Conservation (phyloP, 2,329 filamentous ascomycete species). For the Ceratocystis lukuohia region DNA sequence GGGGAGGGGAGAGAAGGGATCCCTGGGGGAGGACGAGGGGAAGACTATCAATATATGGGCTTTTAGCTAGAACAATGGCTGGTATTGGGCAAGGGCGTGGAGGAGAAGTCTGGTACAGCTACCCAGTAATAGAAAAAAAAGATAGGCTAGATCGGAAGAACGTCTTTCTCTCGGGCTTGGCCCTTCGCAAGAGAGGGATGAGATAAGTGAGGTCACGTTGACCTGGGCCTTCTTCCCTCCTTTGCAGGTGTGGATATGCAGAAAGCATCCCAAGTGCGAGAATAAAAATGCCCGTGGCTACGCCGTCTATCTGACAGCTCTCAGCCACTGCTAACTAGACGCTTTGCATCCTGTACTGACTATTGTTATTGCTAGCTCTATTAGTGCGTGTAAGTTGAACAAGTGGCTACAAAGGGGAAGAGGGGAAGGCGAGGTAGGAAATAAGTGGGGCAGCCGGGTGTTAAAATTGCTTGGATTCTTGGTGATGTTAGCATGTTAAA, state of each 20-base stretch:
- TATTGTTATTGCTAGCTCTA: too few relatives aligned
- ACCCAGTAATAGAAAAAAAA: background rate
- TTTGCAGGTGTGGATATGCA: background rate
- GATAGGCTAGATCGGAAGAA: background rate
- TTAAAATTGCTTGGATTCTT: background rate
- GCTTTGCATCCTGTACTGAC: too few relatives aligned
- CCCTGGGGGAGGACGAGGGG: background rate
- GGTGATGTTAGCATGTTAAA: background rate
- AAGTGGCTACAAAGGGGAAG: background rate
- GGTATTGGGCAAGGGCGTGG: background rate
- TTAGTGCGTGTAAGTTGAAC: background rate
- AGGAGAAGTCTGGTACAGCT: background rate
- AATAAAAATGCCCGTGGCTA: background rate
- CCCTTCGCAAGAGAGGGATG: background rate
- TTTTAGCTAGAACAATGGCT: background rate
- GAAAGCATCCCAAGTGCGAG: background rate
- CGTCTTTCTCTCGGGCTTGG: background rate
- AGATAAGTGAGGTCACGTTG: background rate
- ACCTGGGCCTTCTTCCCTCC: too few relatives aligned
- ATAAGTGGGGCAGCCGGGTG: conserved; percentile 1
- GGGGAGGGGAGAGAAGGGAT: background rate
- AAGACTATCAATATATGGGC: background rate
- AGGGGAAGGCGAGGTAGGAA: background rate
- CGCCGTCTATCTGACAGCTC: background rate
- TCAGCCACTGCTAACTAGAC: background rate